Percentiles rank a stretch among this genome's conserved stretches.
phyloP scores from a whole-genome alignment of 2,329 filamentous ascomycete species.

The Diplocarpon rosae region DNA sequence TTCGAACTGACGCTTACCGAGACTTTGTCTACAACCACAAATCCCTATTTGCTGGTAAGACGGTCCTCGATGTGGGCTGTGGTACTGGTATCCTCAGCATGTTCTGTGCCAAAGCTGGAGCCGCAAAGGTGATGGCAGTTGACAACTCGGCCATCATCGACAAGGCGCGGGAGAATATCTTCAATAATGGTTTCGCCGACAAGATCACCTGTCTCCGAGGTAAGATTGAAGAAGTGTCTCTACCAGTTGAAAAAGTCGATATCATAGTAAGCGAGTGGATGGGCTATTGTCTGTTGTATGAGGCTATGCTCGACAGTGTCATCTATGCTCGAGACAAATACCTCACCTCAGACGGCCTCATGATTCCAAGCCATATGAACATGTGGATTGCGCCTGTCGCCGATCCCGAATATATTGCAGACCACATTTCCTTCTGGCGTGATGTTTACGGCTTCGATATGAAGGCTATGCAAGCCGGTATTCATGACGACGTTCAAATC shows the following conservation, averaged over 20 bases:
- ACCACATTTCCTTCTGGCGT: slow-evolving; percentile 77
- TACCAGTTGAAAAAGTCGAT: slow-evolving; percentile 74
- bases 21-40: slow-evolving; percentile 95
- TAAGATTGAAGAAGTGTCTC: slow-evolving; percentile 74
- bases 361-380: slow-evolving; percentile 78
- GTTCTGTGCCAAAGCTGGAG: slow-evolving; percentile 87
- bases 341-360: slow-evolving; percentile 65
- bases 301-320: slow-evolving; percentile 92
- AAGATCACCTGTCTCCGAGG: slow-evolving; percentile 72
- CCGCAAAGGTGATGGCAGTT: slow-evolving; percentile 76
- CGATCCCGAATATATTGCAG: slow-evolving; percentile 65
- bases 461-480: slow-evolving; percentile 75
- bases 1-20: slow-evolving; percentile 83
- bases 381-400: slow-evolving; percentile 73
- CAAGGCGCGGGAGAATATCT: slow-evolving; percentile 76
- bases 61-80: slow-evolving; percentile 84
- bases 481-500: slow-evolving; percentile 73
- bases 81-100: slow-evolving; percentile 81
- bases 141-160: slow-evolving; percentile 87
- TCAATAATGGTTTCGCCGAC: slow-evolving; percentile 63
- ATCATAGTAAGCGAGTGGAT: slow-evolving; percentile 98
- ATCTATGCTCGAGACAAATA: slow-evolving; percentile 82
- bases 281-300: slow-evolving; percentile 88
- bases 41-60: slow-evolving; percentile 72
- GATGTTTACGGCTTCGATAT: slow-evolving; percentile 94